Conservation (phyloP, 768 basidiomycete genomes). For the Amanita molliuscula region DNA sequence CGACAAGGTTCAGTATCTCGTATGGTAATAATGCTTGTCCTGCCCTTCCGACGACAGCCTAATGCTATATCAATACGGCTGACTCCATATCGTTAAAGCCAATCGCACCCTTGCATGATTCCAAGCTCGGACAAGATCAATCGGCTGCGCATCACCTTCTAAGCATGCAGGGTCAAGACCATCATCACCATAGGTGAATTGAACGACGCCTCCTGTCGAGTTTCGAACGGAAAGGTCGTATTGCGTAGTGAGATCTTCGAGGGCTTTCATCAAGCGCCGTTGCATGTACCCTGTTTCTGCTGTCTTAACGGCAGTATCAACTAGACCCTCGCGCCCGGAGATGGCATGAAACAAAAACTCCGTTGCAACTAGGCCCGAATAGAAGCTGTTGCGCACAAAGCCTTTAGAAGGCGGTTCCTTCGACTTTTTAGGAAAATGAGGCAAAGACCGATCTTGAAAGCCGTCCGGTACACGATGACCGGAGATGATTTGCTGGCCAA, state of each 20-base stretch:
- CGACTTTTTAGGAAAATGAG: slow-evolving; percentile 96
- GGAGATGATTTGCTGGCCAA: slow-evolving; percentile 97
- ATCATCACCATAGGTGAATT: slow-evolving; percentile 96
- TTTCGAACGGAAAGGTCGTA: slow-evolving; percentile 96
- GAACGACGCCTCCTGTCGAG: slow-evolving; percentile 89
- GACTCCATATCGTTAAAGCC: neutral
- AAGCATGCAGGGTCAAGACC: slow-evolving; percentile 94
- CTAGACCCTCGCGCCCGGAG: slow-evolving; percentile 94
- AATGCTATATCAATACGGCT: slow-evolving; percentile 8
- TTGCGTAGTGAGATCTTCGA: slow-evolving; percentile 93
- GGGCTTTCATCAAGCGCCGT: slow-evolving; percentile 94
- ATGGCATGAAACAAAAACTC: slow-evolving; percentile 99
- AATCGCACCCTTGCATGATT: slow-evolving; percentile 60
- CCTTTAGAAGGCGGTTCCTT: slow-evolving; percentile 95
- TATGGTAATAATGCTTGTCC: slow-evolving; percentile 73
- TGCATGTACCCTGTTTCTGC: slow-evolving; percentile 99
- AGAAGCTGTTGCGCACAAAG: slow-evolving; percentile 97
- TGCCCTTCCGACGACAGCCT: slow-evolving; percentile 55
- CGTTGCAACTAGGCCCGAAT: slow-evolving; percentile 80
- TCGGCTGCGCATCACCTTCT: slow-evolving; percentile 90
- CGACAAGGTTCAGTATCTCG: slow-evolving; percentile 69
- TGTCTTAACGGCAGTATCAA: slow-evolving; percentile 99
- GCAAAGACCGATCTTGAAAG: slow-evolving; percentile 98
- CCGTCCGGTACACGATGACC: slow-evolving; percentile 98
- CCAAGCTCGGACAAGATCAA: slow-evolving; percentile 85